Conservation (phyloP, 208 protist species). For the Trypanosoma mega region DNA sequence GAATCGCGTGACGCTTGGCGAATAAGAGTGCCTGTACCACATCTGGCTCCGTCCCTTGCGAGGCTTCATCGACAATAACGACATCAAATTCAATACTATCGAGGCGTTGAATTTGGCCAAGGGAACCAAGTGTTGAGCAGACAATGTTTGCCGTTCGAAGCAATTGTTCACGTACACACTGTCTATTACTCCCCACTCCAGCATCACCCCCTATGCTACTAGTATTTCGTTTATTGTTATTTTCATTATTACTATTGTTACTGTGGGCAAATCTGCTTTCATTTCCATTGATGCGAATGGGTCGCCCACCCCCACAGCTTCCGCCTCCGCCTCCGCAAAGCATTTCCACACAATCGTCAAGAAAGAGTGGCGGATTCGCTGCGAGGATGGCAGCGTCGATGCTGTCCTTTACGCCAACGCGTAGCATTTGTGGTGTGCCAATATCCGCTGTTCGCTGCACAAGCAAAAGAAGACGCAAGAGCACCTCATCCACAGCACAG, state of each 20-base stretch:
- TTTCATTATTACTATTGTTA: not conserved
- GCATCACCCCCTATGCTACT: too few species aligned
- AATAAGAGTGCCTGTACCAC: conserved; percentile 73
- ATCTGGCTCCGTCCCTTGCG: conserved; percentile 89
- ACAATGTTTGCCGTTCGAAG: conserved; percentile 44
- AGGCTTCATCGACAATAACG: conserved; percentile 92
- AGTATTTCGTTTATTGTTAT: not conserved
- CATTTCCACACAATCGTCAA: conserved; percentile 51
- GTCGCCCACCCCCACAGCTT: not conserved
- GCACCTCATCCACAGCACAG: conserved; percentile 81
- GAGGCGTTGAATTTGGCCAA: conserved; percentile 54
- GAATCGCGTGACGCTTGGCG: conserved; percentile 45
- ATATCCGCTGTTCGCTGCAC: conserved; percentile 12
- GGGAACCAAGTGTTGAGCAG: conserved; percentile 80
- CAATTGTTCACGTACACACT: conserved; percentile 27
- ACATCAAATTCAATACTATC: conserved; percentile 55
- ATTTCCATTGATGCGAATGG: not conserved
- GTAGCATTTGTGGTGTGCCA: conserved; percentile 34
- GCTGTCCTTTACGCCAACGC: conserved; percentile 67
- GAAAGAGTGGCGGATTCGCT: conserved; percentile 46
- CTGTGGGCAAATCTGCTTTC: not conserved
- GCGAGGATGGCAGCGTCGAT: conserved; percentile 60
- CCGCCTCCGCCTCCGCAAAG: not conserved
- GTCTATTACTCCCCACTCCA: not conserved
- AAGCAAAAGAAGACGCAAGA: conserved; percentile 63